phyloP scores from a whole-genome alignment of 768 basidiomycete species.

The Tricholomella constricta region DNA sequence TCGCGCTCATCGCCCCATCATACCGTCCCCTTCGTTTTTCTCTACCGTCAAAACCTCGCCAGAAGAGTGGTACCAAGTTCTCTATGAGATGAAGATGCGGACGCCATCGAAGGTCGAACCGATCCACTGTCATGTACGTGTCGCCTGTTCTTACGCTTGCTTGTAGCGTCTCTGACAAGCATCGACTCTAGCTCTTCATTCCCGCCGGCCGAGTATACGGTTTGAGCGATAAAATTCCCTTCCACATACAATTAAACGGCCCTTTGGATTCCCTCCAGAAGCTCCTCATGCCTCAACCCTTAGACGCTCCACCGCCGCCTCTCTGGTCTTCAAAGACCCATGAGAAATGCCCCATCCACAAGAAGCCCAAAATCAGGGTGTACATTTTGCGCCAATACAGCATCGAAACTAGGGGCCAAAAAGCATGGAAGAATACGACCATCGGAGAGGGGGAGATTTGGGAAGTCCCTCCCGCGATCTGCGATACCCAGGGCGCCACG shows the following conservation, averaged over 20 bases:
- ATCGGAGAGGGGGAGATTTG: conserved; percentile 53
- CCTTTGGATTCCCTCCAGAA: conserved; percentile 45
- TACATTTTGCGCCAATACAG: conserved; percentile 53
- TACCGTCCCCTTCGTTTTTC: conserved; percentile 50
- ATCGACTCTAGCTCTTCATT: conserved; percentile 52
- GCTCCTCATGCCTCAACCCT: conserved; percentile 36
- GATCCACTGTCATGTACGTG: conserved; percentile 53
- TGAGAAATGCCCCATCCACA: conserved; percentile 10
- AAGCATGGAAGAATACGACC: conserved; percentile 38
- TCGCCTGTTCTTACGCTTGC: not conserved
- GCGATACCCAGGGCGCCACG: conserved; percentile 19
- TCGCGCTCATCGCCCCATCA: conserved; percentile 56
- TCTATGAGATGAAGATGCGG: conserved; percentile 43
- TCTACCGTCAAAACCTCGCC: conserved; percentile 60
- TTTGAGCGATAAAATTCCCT: conserved; percentile 57
- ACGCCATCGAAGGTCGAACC: conserved; percentile 35
- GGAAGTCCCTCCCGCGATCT: conserved; percentile 42
- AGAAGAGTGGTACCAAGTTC: conserved; percentile 65
- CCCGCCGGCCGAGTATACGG: conserved; percentile 58
- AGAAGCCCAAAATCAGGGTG: conserved; percentile 42
- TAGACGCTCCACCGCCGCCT: conserved; percentile 11
- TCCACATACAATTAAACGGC: conserved; percentile 64
- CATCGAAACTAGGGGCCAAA: conserved; percentile 36
- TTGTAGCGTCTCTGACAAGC: not conserved
- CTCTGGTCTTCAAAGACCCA: conserved; percentile 18